Base-by-base conservation (phyloP, 441 rosid species). In the Jatropha podagrica region DNA sequence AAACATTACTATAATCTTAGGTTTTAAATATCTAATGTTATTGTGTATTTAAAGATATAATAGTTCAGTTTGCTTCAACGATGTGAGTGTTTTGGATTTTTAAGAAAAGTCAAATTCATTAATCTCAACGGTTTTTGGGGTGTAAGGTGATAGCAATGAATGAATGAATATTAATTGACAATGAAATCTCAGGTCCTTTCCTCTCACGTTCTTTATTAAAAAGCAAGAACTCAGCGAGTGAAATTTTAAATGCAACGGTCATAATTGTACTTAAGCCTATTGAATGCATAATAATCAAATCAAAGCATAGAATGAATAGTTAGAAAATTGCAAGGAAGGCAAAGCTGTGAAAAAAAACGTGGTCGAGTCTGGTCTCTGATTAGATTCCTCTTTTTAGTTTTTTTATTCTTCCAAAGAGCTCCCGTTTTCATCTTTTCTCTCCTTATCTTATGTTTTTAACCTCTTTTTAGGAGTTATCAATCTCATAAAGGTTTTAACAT, bases 301-400 rank as follows among this genome's bases (percentile, higher is more conserved):
- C 10, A 13, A 48, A 48, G 15, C 15, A 48, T 13, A 1, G 14
- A 48, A 12, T 48, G 1, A 32, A 32, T 32, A 32, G 32, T 32
- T 32, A 32, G 32, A 32, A 32, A 32, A 32, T 46, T 54, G 73
- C 8, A 51, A 37, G 37, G 42, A 41, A 5, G 11, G 18, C 15
- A 65, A 65, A 65, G 20, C 7, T 61, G 14, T 11, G 41, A 61
- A 26, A 26, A 59, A 26, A 42, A 59, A 71, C 74, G 74, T 59
- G 74, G 14, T n/a, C 17, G 54, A 4, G 54, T 13, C n/a, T 52
- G 32, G 56, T 46, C 65, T 26, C 71, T 60, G 67, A 46, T 44
- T n/a, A 59, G 67, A 60, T 72, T 72, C 75, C 66, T 48, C 55
- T 4, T 18, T 72, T 44, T 48, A 42, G 0, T 42, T 42, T 42